phyloP scores from a whole-genome alignment of 352 stramenopile genomes.

The Globisporangium sylvaticum region DNA sequence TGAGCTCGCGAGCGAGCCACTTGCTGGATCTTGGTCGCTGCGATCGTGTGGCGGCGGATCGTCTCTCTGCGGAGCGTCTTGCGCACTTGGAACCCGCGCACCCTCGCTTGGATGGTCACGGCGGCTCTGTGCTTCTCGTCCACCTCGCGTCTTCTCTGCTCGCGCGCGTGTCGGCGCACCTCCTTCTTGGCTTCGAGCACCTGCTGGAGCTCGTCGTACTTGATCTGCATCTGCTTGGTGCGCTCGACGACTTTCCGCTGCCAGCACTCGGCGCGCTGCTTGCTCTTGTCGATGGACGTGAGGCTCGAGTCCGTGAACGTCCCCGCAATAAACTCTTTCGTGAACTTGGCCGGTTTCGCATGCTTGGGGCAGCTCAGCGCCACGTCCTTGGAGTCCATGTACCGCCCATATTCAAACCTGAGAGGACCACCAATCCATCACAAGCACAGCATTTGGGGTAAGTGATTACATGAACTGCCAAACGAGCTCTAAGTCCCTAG shows the following conservation, averaged over 20 bases:
- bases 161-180: slow-evolving; percentile 26
- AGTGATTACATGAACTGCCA: not conserved
- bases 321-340: slow-evolving; percentile 54
- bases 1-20: slow-evolving; percentile 31
- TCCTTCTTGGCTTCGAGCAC: slow-evolving; percentile 44
- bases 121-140: slow-evolving; percentile 24
- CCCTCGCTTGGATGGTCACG: slow-evolving; percentile 23
- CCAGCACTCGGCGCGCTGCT: slow-evolving; percentile 44
- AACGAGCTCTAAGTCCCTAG: not conserved
- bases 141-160: slow-evolving; percentile 36
- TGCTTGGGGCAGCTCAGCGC: slow-evolving; percentile 55
- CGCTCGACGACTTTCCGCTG: slow-evolving; percentile 46
- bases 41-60: slow-evolving; percentile 26
- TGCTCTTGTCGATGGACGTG: slow-evolving; percentile 53
- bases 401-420: slow-evolving; percentile 57
- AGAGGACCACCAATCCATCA: not conserved
- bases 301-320: slow-evolving; percentile 49
- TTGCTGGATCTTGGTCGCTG: slow-evolving; percentile 46
- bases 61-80: slow-evolving; percentile 16
- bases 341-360: slow-evolving; percentile 36
- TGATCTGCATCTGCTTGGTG: slow-evolving; percentile 58
- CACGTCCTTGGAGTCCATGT: slow-evolving; percentile 50
- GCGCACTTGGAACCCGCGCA: slow-evolving; percentile 33
- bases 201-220: slow-evolving; percentile 57
- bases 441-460: not conserved